A percentile compares a stretch with the other conserved stretches of the same genome.
Conservation (phyloP, 768 basidiomycete species). For the Calocera viscosa region DNA sequence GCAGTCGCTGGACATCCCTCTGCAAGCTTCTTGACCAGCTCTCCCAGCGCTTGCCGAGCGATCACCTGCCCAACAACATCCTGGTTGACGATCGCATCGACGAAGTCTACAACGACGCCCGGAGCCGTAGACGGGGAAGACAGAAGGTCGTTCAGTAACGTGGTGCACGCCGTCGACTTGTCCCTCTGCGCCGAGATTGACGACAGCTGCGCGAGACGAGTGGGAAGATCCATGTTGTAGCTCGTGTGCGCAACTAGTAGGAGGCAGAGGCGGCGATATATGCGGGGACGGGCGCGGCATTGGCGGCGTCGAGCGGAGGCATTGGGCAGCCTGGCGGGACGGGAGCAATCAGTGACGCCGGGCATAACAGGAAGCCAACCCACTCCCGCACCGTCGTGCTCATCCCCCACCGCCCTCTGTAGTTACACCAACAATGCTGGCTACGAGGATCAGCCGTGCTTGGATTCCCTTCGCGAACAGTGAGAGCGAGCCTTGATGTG, state of each 20-base stretch:
- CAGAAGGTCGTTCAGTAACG: constrained; percentile 57
- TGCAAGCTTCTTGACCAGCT: constrained; percentile 59
- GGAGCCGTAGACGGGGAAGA: constrained; percentile 36
- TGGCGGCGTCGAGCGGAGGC: not conserved
- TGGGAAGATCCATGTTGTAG: not conserved
- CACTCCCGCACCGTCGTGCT: not conserved
- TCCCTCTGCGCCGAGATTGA: constrained; percentile 62
- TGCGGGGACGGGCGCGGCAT: not conserved
- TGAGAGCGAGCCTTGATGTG: not conserved
- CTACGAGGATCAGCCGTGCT: not conserved
- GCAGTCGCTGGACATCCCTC: constrained; percentile 41
- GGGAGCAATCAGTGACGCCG: not conserved
- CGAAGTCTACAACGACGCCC: constrained; percentile 52
- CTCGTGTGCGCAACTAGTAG: not conserved
- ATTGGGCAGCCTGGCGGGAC: not conserved
- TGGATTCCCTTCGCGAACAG: not conserved
- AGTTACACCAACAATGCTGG: not conserved
- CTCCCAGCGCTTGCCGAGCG: constrained; percentile 73
- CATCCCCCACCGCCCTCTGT: not conserved
- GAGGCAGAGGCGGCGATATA: not conserved
- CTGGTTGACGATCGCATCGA: constrained; percentile 71
- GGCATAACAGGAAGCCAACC: not conserved
- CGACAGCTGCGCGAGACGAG: constrained; percentile 42
- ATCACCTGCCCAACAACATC: constrained; percentile 75
- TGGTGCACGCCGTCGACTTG: constrained; percentile 61